Evolutionary conservation across 1,284 basidiomycete species (phyloP), one percentile per base, ranked within the genome.

Genomic region (Ustilago tritici): DNA sequence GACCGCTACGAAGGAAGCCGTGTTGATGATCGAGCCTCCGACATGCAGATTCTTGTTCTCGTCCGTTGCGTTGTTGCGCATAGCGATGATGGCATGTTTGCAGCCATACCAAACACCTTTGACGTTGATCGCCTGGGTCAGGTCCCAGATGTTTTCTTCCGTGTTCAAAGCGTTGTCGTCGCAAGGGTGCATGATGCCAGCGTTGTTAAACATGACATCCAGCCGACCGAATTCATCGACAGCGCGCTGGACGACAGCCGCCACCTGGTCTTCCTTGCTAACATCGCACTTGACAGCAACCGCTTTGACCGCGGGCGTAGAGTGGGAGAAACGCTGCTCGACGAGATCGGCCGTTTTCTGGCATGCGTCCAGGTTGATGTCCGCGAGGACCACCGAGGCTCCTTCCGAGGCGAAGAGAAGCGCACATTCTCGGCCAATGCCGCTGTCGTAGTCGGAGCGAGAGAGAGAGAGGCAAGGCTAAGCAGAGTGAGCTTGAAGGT

Each of bases 41-140:
- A 88, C 88, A 81, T 91, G 91, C 17, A 97, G 90, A 7, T 93
- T 93, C 87, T 92, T 94, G 65, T 89, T 87, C 75, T 90, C 90
- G 76, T 97, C 95, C 50, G 90, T 90, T 0, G 70, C 58, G 88
- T 98, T 98, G 76, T 93, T 88, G 74, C 94, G 91, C 95, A 98
- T 98, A 31, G 95, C 96, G 62, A 92, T 89, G 84, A 98, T 95
- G 8, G 95, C 95, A 85, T 98, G 92, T 88, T 98, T 77, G 90
- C 93, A 95, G 53, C 96, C 95, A 91, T 92, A 98, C 95, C 95
- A 98, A 68, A 98, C 96, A 63, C 95, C 95, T 88, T 98, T 98
- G 86, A 96, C 91, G 87, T 98, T 98, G 88, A 98, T 92, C 72
- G 91, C 89, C 92, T 95, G 94, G 6, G 84, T 82, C 32, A 86